phyloP scores from a whole-genome alignment of 2,329 filamentous ascomycete species.

The Onygena corvina region DNA sequence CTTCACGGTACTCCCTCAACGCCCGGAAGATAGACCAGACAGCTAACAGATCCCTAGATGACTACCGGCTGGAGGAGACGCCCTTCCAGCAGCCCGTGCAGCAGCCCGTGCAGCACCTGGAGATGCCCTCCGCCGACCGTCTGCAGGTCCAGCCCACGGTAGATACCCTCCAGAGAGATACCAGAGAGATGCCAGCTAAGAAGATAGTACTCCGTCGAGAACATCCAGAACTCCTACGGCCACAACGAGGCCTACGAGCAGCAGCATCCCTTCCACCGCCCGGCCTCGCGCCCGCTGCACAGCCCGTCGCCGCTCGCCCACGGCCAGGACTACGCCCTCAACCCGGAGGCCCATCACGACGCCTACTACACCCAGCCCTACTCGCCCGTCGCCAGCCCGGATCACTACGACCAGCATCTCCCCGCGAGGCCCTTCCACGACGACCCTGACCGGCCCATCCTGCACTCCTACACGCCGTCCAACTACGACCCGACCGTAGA shows the following conservation, averaged over 20 bases:
- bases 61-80: slow-evolving; percentile 73
- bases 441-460: slow-evolving; percentile 64
- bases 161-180: slow-evolving; percentile 30
- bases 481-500: slow-evolving; percentile 43
- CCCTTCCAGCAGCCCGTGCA: slow-evolving; percentile 46
- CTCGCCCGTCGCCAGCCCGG: slow-evolving; percentile 48
- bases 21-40: too few relatives aligned
- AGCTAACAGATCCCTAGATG: too few relatives aligned
- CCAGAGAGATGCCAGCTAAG: neutral
- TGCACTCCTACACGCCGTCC: slow-evolving; percentile 48
- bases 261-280: slow-evolving; percentile 31
- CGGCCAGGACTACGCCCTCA: slow-evolving; percentile 56
- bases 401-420: slow-evolving; percentile 45
- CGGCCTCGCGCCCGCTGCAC: too few relatives aligned
- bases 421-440: slow-evolving; percentile 51
- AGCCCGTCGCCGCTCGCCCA: slow-evolving; percentile 9
- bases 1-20: slow-evolving; percentile 6
- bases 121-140: slow-evolving; percentile 62
- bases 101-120: slow-evolving; percentile 38
- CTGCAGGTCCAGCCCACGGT: slow-evolving; percentile 76
- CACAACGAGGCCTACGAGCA: slow-evolving; percentile 50
- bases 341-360: slow-evolving; percentile 78
- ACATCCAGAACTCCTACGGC: slow-evolving; percentile 51
- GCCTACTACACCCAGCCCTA: slow-evolving; percentile 77
- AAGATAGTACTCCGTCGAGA: slow-evolving; percentile 57